phyloP scores from a whole-genome alignment of 345 rosid species.

The Lepidium didymum region DNA sequence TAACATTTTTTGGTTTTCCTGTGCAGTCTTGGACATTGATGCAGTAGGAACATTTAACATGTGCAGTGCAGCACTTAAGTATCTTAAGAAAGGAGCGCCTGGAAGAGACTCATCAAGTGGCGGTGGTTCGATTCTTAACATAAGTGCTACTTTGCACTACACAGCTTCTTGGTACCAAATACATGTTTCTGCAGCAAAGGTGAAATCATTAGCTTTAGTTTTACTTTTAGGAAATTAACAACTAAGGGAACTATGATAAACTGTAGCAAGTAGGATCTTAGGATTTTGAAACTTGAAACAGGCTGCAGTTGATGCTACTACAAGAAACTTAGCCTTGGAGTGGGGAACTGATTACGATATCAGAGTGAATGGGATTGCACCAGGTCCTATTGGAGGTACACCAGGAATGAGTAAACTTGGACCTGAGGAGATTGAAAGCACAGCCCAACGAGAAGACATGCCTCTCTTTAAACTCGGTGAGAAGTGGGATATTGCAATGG shows the following conservation, averaged over 20 bases:
- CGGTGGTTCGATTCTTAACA: constrained; percentile 64
- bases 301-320: constrained; percentile 73
- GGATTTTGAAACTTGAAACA: constrained; percentile 23
- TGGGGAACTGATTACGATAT: constrained; percentile 67
- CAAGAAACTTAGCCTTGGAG: constrained; percentile 73
- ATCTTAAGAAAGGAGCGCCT: constrained; percentile 63
- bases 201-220: background rate
- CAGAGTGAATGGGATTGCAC: constrained; percentile 65
- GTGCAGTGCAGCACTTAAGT: constrained; percentile 60
- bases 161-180: constrained; percentile 82
- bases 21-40: constrained; percentile 74
- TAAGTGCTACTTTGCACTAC: constrained; percentile 75
- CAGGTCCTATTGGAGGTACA: constrained; percentile 72
- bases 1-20: background rate
- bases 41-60: constrained; percentile 74
- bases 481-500: constrained; percentile 88
- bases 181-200: constrained; percentile 89
- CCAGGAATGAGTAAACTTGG: constrained; percentile 76
- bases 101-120: constrained; percentile 36
- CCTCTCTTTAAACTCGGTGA: constrained; percentile 64
- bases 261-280: background rate
- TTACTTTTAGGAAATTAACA: background rate
- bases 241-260: background rate
- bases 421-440: constrained; percentile 53
- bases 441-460: constrained; percentile 27